phyloP scores from a whole-genome alignment of 257 asterid genomes.

The Solanum rostratum region DNA sequence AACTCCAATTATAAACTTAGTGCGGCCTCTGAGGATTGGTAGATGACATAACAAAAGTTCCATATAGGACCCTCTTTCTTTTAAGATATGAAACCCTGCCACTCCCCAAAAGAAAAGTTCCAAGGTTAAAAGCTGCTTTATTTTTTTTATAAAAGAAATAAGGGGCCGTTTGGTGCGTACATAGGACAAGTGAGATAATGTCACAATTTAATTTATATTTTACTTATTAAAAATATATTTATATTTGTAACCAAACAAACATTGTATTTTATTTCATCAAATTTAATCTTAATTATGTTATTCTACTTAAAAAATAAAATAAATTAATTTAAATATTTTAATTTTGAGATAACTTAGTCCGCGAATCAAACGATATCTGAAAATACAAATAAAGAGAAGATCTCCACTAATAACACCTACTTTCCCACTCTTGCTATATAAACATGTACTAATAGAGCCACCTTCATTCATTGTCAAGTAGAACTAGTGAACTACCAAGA shows the following conservation, averaged over 20 bases:
- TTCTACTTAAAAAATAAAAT: neutral
- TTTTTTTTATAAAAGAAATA: neutral
- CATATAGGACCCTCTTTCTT: neutral
- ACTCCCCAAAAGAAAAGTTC: neutral
- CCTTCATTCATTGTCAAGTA: neutral
- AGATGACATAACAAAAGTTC: slow-evolving; percentile 9
- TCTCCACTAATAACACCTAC: neutral
- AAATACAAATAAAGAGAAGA: neutral
- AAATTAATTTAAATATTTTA: neutral
- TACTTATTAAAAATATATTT: neutral
- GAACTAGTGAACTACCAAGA: neutral
- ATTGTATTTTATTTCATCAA: too few relatives aligned
- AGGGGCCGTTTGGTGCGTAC: too few relatives aligned
- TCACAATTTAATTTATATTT: neutral
- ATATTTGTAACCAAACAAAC: too few relatives aligned
- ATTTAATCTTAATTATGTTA: too few relatives aligned
- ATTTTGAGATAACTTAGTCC: neutral
- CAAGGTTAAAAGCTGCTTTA: neutral
- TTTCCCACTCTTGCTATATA: neutral
- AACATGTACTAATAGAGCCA: neutral
- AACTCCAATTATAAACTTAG: slow-evolving; percentile 1
- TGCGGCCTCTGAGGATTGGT: slow-evolving; percentile 5
- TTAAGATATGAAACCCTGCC: neutral
- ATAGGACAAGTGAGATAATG: neutral
- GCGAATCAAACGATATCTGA: neutral